Base-by-base conservation (phyloP, 495 filamentous ascomycete genomes). In the Penicillium egyptiacum region DNA sequence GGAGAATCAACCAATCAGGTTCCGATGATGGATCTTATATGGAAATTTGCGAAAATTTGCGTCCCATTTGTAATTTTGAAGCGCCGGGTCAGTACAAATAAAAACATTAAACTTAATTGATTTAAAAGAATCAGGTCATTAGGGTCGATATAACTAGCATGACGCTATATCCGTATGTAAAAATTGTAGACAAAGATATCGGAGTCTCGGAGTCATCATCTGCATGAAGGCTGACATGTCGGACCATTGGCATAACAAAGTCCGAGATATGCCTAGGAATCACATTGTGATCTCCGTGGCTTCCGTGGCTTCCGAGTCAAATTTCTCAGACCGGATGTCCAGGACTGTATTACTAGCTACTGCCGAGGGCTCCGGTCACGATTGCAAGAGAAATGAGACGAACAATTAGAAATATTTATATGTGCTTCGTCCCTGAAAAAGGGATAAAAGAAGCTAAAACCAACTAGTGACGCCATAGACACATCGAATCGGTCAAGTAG, bases 281-380 rank as follows among this genome's bases (percentile, higher is more conserved):
- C 26, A 28, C 26, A 28, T 8, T 61, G 61, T 69, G 61, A 70
- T 55, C 61, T 66, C 64, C 58, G 61, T 61, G 44, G 54, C 45
- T 66, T 71, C 72, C 72, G 70, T 57, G 42, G 63, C 66, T 62
- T 71, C 69, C 69, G 72, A 63, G 48, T 41, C 22, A 45, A 44
- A 46, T 41, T 41, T 16, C 9, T 37, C 17, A 48, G 48, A n/a
- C 50, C 53, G 55, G n/a, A 57, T 66, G 51, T 50, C 39, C 53
- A n/a, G 37, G 5, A 12, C 23, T 48, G n/a, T 17, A 31, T 50
- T 46, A 53, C 50, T 48, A 16, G 41, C 31, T 31, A 26, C 41
- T 40, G 48, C 48, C 33, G 41, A 47, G 23, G 45, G 26, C 37
- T 56, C 44, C 42, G 50, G 41, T 49, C 42, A 20, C 16, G 12